These are phyloP conservation scores for Wallemia ichthyophaga DNA, from an alignment of 1,284 basidiomycete genomes.

Conservation along the genomic window DNA sequence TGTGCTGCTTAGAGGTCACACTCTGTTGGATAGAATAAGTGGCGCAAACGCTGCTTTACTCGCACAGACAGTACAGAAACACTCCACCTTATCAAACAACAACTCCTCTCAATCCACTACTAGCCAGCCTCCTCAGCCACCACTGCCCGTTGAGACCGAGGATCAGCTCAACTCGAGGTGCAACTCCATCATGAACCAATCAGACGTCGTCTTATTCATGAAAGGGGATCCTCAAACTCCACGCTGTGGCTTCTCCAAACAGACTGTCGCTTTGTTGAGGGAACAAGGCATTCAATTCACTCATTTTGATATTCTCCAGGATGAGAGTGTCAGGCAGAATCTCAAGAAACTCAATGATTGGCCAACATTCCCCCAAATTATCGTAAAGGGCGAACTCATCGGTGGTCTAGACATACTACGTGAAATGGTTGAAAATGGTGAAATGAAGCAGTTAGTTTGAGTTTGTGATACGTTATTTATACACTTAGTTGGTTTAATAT, in stretches of 20 bases:
- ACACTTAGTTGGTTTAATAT: too few relatives aligned
- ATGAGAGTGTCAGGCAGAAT: constrained; percentile 35
- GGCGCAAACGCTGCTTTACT: constrained; percentile 54
- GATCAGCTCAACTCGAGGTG: constrained; percentile 20
- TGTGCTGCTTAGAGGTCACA: constrained; percentile 62
- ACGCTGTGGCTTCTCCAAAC: constrained; percentile 51
- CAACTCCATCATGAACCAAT: constrained; percentile 28
- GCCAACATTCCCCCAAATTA: constrained; percentile 36
- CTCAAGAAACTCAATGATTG: constrained; percentile 31
- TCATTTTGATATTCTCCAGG: constrained; percentile 40
- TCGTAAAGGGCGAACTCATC: constrained; percentile 38
- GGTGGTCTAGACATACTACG: constrained; percentile 25
- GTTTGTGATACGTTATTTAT: not conserved
- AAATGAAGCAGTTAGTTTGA: constrained; percentile 29
- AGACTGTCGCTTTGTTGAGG: constrained; percentile 32
- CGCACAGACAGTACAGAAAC: constrained; percentile 30
- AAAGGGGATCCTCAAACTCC: constrained; percentile 69
- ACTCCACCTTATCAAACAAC: constrained; percentile 18
- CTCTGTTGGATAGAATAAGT: constrained; percentile 43
- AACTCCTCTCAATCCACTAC: constrained; percentile 19
- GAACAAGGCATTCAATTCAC: constrained; percentile 32
- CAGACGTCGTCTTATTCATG: constrained; percentile 62
- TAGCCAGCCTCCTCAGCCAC: constrained; percentile 15
- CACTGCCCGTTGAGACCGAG: constrained; percentile 12
- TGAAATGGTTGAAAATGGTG: constrained; percentile 22